These are phyloP conservation scores for Phlyctochytrium planicorne DNA, from an alignment of 192 early-diverging fungal species.

Conservation along the genomic window DNA sequence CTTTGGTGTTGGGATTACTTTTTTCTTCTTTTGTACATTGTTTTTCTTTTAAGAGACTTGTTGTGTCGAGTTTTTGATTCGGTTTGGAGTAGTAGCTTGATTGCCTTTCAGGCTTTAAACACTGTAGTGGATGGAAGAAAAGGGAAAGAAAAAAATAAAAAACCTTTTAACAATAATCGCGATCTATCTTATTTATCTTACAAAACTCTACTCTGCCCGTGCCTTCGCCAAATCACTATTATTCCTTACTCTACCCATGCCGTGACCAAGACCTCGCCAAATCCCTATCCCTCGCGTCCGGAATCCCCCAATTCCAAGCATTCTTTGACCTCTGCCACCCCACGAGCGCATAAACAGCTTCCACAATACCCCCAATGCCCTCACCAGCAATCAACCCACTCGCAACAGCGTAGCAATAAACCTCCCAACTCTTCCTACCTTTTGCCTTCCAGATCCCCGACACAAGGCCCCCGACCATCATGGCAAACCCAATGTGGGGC, in stretches of 20 bases:
- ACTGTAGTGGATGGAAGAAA: no score
- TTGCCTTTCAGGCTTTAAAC: no score
- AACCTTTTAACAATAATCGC: no score
- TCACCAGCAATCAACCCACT: constrained; percentile 41
- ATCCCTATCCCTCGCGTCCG: not conserved
- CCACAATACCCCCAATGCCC: constrained; percentile 29
- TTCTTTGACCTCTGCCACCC: not conserved
- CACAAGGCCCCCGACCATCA: constrained; percentile 27
- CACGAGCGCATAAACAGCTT: not conserved
- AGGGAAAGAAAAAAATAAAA: no score
- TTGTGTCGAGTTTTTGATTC: no score
- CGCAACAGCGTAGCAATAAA: constrained; percentile 37
- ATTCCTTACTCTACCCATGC: not conserved
- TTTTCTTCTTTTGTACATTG: no score
- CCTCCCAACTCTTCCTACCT: constrained; percentile 6
- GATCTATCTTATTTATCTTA: no score
- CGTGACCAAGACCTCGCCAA: not conserved
- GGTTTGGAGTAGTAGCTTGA: no score
- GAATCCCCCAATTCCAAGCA: not conserved
- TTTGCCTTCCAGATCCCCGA: constrained; percentile 22
- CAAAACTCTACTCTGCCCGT: no score
- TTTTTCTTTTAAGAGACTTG: no score
- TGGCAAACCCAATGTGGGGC: constrained; percentile 19
- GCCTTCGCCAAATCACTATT: no score
- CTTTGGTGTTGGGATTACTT: no score